These are phyloP conservation scores for Candida sp. DNA, from an alignment of 1,139 yeast genomes.

Conservation along the genomic window DNA sequence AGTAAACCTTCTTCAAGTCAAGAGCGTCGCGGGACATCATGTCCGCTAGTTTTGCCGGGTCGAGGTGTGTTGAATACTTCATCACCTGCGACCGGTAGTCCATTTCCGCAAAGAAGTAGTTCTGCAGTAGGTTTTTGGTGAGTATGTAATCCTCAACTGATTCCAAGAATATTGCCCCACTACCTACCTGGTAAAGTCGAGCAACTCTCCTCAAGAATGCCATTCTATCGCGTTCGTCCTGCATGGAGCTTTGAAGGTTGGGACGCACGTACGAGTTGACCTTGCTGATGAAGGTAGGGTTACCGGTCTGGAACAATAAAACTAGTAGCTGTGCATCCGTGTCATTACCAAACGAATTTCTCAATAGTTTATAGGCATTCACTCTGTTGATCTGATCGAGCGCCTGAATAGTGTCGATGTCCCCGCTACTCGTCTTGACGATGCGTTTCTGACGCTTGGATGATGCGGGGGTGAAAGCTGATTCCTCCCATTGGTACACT, in stretches of 20 bases:
- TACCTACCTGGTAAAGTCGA: constrained; percentile 8
- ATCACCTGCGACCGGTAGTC: constrained; percentile 4
- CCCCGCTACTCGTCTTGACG: too few species aligned
- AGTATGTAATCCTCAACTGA: constrained; percentile 10
- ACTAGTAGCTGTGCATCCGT: constrained; percentile 7
- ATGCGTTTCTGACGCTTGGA: too few species aligned
- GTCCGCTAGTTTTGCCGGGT: not conserved
- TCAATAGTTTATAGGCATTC: constrained; percentile 12
- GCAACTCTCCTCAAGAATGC: constrained; percentile 5
- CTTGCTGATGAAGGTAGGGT: constrained; percentile 3
- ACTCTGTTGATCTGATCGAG: constrained; percentile 6
- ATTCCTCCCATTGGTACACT: not conserved
- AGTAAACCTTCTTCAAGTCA: not conserved
- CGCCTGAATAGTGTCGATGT: not conserved
- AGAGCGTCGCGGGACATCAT: constrained; percentile 6
- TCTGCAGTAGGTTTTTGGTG: not conserved
- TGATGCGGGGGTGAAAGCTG: not conserved
- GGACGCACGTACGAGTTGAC: constrained; percentile 7
- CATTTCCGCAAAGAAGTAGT: constrained; percentile 1
- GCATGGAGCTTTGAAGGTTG: not conserved
- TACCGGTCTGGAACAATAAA: constrained; percentile 7
- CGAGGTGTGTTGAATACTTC: not conserved
- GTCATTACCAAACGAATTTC: constrained; percentile 6
- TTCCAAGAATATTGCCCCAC: constrained; percentile 11
- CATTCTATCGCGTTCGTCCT: constrained; percentile 2